Conservation (phyloP, 257 asterid genomes). For the Scutellaria baicalensis region DNA sequence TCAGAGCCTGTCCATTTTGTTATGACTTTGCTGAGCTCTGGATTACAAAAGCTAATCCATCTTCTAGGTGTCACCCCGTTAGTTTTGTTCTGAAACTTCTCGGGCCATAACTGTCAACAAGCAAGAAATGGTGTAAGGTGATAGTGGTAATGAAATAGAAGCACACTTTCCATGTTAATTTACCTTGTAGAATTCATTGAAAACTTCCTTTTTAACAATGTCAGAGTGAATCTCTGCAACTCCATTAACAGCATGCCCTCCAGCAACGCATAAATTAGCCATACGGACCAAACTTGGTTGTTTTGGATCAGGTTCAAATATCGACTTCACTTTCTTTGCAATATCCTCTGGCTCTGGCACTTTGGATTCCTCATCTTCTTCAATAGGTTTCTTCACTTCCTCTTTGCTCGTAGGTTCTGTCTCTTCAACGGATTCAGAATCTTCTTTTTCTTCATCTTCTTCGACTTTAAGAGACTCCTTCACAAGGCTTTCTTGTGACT, state of each 20-base stretch:
- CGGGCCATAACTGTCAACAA: conserved; percentile 48
- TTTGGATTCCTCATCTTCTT: conserved; percentile 15
- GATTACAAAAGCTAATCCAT: conserved; percentile 57
- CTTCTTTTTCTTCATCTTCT: neutral
- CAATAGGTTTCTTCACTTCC: conserved; percentile 11
- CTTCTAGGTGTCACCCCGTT: conserved; percentile 66
- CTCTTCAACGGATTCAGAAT: conserved; percentile 19
- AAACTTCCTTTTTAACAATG: conserved; percentile 74
- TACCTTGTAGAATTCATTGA: conserved; percentile 75
- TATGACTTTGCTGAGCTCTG: conserved; percentile 40
- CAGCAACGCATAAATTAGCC: conserved; percentile 85
- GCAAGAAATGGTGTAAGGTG: neutral
- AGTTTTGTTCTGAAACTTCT: conserved; percentile 57
- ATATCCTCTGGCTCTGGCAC: conserved; percentile 17
- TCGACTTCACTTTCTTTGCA: conserved; percentile 19
- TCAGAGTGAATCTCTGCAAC: conserved; percentile 90
- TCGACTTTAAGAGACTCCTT: conserved; percentile 14
- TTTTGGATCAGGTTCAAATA: conserved; percentile 34
- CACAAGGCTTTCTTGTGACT: conserved; percentile 34
- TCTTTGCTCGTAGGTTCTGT: conserved; percentile 10
- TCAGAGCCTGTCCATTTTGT: conserved; percentile 58
- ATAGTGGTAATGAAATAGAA: neutral
- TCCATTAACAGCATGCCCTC: conserved; percentile 90
- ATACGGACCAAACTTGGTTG: conserved; percentile 62
- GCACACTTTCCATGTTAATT: neutral